Evolutionary conservation across 2,329 filamentous ascomycete species (phyloP), one percentile per base, ranked within the genome.

Genomic region (Venturia effusa): DNA sequence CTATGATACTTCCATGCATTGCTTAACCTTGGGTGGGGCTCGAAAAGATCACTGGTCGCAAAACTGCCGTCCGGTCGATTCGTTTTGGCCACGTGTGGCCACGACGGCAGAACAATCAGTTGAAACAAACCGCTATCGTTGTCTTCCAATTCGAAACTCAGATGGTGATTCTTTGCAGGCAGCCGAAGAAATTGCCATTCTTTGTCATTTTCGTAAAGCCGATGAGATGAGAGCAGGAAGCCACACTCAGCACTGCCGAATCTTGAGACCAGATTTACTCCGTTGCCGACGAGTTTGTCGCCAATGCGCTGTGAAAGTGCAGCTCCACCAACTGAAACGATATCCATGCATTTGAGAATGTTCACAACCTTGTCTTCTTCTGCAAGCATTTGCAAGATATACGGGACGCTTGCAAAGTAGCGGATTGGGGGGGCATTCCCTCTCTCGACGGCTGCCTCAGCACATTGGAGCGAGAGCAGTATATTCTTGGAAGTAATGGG

Each of bases 161-260:
- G 67, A 0, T 70, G 61, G 1, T 71, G 54, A 22, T 70, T 72
- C n/a, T 71, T 70, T 0, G 73, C 69, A 7, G 51, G 51, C 15
- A 34, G 15, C 11, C 84, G 78, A 1, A 88, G 75, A 66, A 83
- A 86, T 66, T 86, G 80, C 85, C 84, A 88, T 1, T 81, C 80
- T n/a, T 73, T 77, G 64, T 88, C 84, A 0, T 66, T 70, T 0
- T 64, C 65, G 64, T 82, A 88, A 30, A 84, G 74, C 27, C 85
- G 79, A 69, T 84, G 79, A 0, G 85, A 88, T 3, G 83, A 86
- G 69, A 88, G 77, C 17, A 88, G 70, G 66, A 88, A 88, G 0
- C 85, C 85, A 64, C 84, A 88, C 69, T 88, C 85, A 10, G 84
- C 83, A 68, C 84, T 88, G 1, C 86, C 85, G 70, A 85, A 86